A percentile compares a stretch with the other conserved stretches of the same genome.
Evolutionary conservation across 257 asterid species (phyloP).

Genomic region (Lithospermum erythrorhizon): DNA sequence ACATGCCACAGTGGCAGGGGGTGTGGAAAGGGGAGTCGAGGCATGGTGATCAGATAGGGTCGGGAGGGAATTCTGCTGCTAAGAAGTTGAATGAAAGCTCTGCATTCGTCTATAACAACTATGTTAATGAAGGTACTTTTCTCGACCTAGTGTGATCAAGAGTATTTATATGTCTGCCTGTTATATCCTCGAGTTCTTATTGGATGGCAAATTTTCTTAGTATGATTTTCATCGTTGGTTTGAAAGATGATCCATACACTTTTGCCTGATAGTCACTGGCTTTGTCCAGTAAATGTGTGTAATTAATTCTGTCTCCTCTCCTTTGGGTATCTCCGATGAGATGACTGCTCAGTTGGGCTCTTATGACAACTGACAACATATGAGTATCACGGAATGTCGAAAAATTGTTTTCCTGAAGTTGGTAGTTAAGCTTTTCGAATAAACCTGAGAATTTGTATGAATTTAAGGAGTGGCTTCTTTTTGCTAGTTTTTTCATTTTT

Average conservation of each 20-base stretch:
- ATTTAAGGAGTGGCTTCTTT: background rate
- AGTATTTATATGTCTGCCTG: background rate
- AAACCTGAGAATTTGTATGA: background rate
- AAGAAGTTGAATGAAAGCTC: constrained; percentile 29
- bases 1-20: constrained; percentile 36
- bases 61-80: constrained; percentile 22
- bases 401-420: too few species aligned
- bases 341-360: too few species aligned
- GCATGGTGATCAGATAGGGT: constrained; percentile 31
- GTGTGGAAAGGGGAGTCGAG: constrained; percentile 40
- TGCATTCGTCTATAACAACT: constrained; percentile 24
- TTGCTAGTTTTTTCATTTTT: background rate
- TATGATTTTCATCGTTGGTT: background rate
- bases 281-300: too few species aligned
- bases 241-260: background rate
- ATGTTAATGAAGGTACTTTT: constrained; percentile 39
- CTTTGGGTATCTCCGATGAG: too few species aligned
- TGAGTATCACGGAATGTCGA: too few species aligned
- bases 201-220: background rate
- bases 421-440: background rate
- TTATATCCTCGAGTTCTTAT: background rate
- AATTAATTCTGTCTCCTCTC: too few species aligned
- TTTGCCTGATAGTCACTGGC: too few species aligned
- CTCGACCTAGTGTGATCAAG: background rate
- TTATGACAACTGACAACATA: too few species aligned